Conservation (phyloP, 108 stramenopile species). For the Skeletonema tropicum region DNA sequence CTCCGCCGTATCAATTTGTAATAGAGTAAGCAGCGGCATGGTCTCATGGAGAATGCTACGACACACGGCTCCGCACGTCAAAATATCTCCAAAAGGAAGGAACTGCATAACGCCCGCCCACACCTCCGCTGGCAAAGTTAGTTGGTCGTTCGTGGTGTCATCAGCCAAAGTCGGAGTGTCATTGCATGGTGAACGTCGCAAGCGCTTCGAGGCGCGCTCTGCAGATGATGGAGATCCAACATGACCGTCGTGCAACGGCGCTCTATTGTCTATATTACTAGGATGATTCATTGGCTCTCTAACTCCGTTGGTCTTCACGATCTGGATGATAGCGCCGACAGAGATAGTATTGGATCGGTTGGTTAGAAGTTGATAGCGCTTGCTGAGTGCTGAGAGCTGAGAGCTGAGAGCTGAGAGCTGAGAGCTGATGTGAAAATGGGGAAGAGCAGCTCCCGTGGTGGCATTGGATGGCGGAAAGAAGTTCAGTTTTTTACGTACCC, state of each 20-base stretch:
- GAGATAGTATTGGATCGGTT: no score
- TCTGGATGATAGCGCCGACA: no score
- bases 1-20: background rate
- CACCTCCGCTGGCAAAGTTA: slow-evolving; percentile 1
- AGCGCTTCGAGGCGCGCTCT: background rate
- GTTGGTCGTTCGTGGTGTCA: background rate
- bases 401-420: no score
- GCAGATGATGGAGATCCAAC: background rate
- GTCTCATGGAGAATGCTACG: background rate
- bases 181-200: background rate
- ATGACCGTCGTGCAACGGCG: background rate
- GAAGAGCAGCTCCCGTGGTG: no score
- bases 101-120: slow-evolving; percentile 5
- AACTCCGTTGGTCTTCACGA: background rate
- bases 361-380: no score
- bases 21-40: background rate
- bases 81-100: background rate
- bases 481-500: no score
- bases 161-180: background rate
- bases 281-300: background rate
- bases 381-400: no score
- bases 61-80: background rate
- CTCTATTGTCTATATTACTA: background rate
- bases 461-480: no score
- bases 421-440: no score